Evolutionary conservation across 345 rosid species (phyloP).

Genomic region (Euphorbia peplus): DNA sequence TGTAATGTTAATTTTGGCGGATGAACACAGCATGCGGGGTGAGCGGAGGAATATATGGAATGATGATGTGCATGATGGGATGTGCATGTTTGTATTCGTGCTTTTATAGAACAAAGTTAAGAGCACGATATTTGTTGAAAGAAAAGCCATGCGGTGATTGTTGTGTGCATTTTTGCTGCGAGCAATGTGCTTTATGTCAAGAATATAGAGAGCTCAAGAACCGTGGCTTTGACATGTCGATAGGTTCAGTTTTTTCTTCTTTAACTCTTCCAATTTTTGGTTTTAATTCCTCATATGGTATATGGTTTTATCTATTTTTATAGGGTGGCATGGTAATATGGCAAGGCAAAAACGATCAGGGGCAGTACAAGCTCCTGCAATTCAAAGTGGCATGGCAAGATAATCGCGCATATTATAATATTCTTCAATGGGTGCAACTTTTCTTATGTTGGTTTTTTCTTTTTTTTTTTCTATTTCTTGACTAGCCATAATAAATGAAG

Average conservation of each 20-base stretch:
- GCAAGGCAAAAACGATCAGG: too few species aligned
- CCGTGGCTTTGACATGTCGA: conserved; percentile 58
- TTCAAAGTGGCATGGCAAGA: too few species aligned
- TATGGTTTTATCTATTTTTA: background rate
- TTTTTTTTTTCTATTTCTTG: too few species aligned
- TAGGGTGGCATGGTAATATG: conserved; percentile 58
- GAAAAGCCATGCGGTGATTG: conserved; percentile 54
- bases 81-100: conserved; percentile 57
- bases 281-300: background rate
- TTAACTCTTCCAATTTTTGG: background rate
- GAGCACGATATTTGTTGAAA: conserved; percentile 50
- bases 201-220: conserved; percentile 54
- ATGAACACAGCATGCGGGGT: conserved; percentile 62
- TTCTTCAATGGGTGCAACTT: too few species aligned
- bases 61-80: conserved; percentile 40
- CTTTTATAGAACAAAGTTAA: conserved; percentile 54
- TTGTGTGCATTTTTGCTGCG: conserved; percentile 52
- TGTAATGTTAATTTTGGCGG: too few species aligned
- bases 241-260: conserved; percentile 7
- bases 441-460: too few species aligned
- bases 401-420: too few species aligned
- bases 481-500: too few species aligned
- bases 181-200: conserved; percentile 60
- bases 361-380: too few species aligned
- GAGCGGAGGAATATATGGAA: conserved; percentile 41